These are phyloP conservation scores for Aspergillus udagawae DNA, from an alignment of 2,329 filamentous ascomycete species.

Conservation along the genomic window DNA sequence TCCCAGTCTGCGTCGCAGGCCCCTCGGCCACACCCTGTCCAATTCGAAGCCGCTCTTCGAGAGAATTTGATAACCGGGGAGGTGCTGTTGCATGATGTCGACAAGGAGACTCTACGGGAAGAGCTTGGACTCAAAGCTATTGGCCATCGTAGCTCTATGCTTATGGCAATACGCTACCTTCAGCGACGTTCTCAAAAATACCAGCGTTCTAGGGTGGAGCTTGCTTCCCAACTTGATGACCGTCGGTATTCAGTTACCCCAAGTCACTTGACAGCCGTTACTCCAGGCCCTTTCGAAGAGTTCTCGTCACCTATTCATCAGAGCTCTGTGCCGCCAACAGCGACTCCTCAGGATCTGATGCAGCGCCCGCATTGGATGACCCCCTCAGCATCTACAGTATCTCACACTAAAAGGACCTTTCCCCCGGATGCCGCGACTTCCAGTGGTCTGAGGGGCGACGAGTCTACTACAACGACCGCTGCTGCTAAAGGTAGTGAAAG, in stretches of 20 bases:
- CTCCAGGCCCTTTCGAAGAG: background rate
- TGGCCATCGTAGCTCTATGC: slow-evolving; percentile 56
- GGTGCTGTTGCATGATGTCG: slow-evolving; percentile 57
- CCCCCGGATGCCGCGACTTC: background rate
- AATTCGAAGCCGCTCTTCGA: slow-evolving; percentile 54
- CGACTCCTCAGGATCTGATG: background rate
- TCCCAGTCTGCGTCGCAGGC: slow-evolving; percentile 23
- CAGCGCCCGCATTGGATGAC: background rate
- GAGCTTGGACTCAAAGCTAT: slow-evolving; percentile 56
- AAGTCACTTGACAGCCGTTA: background rate
- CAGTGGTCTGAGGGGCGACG: background rate
- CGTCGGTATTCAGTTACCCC: slow-evolving; percentile 2
- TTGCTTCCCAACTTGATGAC: slow-evolving; percentile 2
- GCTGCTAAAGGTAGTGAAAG: background rate
- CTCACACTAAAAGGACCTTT: background rate
- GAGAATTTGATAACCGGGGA: slow-evolving; percentile 64
- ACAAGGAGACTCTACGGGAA: slow-evolving; percentile 46
- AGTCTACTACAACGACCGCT: background rate
- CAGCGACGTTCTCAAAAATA: slow-evolving; percentile 52
- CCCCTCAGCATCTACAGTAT: background rate
- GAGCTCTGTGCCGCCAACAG: background rate
- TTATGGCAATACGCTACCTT: slow-evolving; percentile 56
- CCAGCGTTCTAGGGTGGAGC: slow-evolving; percentile 14
- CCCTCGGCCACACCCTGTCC: slow-evolving; percentile 48
- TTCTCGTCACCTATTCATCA: background rate